Base-by-base conservation (phyloP, 352 stramenopile genomes). In the Phytophthora vignae region DNA sequence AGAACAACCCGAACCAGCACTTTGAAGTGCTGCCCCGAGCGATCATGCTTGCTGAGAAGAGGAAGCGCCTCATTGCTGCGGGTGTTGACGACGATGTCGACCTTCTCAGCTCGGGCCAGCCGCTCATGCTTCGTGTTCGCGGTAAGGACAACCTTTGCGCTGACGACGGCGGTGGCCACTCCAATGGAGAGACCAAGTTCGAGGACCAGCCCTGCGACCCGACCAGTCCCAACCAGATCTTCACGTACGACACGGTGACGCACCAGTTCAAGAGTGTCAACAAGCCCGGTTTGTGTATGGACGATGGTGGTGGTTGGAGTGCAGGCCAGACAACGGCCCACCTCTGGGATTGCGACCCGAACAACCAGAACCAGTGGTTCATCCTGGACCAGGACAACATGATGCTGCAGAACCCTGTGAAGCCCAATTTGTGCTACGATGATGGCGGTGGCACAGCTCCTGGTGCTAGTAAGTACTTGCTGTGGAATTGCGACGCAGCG, bases 361-460 rank as follows among this genome's bases (percentile, higher is more conserved):
- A 57, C 17, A 71, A 76, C 40, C 25, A 29, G 33, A 79, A 79
- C 36, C 76, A 82, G 50, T 66, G 60, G 53, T 78, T 79, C 61
- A 38, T 59, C 19, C 53, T 68, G 7, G 72, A 82, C 25, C 15
- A 60, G 1, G 38, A 61, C 22, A 74, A 64, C 12, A 15, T 73
- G 33, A 42, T 42, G 36, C 29, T 82, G 3, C 61, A 54, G 5
- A 77, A 69, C 49, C 71, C 68, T 7, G 69, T 59, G 4, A 78
- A 77, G 31, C 33, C 55, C 1, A 55, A 52, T 29, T 15, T 81
- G 49, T 82, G 76, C 29, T 55, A 78, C 21, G 68, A 77, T 17
- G 71, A 79, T 25, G 50, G 55, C 6, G 53, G 55, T 29, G 60
- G 38, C n/a, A 27, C 14, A 19, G 25, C 14, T 8, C n/a, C 29